Evolutionary conservation across 73 alveolate species (phyloP), one percentile per base, ranked within the genome.

Genomic region (Paramecium biaurelia): DNA sequence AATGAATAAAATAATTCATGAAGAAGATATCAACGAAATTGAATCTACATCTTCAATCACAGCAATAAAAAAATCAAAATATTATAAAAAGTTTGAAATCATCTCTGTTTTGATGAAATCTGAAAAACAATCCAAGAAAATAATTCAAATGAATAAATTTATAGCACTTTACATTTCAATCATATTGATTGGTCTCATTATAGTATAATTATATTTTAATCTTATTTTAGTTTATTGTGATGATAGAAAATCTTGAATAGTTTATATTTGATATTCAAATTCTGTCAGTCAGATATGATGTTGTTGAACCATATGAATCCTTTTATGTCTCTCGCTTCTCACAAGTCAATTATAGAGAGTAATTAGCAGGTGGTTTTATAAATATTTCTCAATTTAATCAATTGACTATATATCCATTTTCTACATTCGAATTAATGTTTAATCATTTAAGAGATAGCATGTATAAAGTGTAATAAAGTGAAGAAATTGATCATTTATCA

Each of bases 301-400:
- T 79, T 11, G 24, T n/a, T 9, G 90, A 79, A 79, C 90, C 90
- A 7, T 79, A 30, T 41, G 90, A 79, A 24, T 43, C 76, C 2
- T 79, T 79, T 79, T 47, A 30, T 41, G 72, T 79, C 24, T 30
- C 90, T 23, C 47, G 90, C 1, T 79, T 30, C 28, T 30, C 90
- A 45, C 1, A 30, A 79, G 90, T 79, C 8, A 47, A 42, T 43
- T 79, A 79, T 42, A 79, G 74, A 43, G 74, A 32, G 23, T 10
- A 30, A 43, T 26, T 43, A 45, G 72, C 56, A 20, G 23, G 63
- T 14, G 28, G 56, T 7, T 38, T 18, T 41, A 79, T 79, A 5
- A 79, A 38, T 41, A 12, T 7, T 21, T 9, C 70, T 4, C n/a
- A 79, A 47, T 47, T 20, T 47, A 34, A 21, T 45, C 30, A 20